A percentile compares a stretch with the other conserved stretches of the same genome.
These are phyloP conservation scores for Mrakiaceae sp. DNA, from an alignment of 1,284 basidiomycete species.

Conservation along the genomic window DNA sequence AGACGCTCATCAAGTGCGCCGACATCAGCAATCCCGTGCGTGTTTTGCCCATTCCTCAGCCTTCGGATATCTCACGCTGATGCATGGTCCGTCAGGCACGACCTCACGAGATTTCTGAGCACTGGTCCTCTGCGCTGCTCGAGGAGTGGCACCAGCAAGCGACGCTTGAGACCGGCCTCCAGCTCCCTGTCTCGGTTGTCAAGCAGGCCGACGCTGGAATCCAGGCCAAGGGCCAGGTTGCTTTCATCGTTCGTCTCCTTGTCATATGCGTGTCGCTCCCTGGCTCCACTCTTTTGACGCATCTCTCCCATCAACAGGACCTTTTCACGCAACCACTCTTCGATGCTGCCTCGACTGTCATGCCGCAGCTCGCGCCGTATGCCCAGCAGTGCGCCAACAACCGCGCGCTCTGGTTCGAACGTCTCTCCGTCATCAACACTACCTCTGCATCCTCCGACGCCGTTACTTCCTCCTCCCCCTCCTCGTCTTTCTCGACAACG, in stretches of 20 bases:
- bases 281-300: no score
- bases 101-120: slow-evolving; percentile 75
- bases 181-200: slow-evolving; percentile 57
- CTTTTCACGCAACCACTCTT: slow-evolving; percentile 72
- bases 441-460: slow-evolving; percentile 14
- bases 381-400: slow-evolving; percentile 54
- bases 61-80: not conserved
- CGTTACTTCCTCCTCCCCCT: not conserved
- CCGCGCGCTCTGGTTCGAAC: slow-evolving; percentile 51
- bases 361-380: slow-evolving; percentile 58
- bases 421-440: slow-evolving; percentile 38
- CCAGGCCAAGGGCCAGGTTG: slow-evolving; percentile 78
- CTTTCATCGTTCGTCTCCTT: slow-evolving; percentile 48
- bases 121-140: slow-evolving; percentile 78
- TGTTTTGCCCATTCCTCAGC: slow-evolving; percentile 20
- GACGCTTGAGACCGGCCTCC: slow-evolving; percentile 61
- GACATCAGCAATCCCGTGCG: slow-evolving; percentile 92
- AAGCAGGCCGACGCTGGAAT: slow-evolving; percentile 49
- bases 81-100: slow-evolving; percentile 50
- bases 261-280: no score
- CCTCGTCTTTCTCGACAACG: not conserved
- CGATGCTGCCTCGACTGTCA: slow-evolving; percentile 53
- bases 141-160: slow-evolving; percentile 84
- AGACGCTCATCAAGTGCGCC: slow-evolving; percentile 86
- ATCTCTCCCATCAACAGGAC: slow-evolving; percentile 25